A percentile compares a stretch with the other conserved stretches of the same genome.
Conservation (phyloP, 306 rosid species). For the Lathyrus aphaca region DNA sequence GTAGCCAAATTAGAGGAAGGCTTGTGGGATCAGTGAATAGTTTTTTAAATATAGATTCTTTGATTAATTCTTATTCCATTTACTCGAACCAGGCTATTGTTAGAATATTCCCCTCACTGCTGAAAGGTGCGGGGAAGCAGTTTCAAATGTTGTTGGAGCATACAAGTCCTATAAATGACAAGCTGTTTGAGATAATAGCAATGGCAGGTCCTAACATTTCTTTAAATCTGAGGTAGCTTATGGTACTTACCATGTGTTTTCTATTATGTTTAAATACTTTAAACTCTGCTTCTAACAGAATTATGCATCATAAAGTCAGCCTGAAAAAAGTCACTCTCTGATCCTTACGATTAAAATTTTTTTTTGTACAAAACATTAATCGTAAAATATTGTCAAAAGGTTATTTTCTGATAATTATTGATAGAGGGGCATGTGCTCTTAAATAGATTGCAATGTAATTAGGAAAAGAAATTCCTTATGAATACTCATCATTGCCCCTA, state of each 20-base stretch:
- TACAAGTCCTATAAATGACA: constrained; percentile 55
- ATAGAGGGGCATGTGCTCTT: no score
- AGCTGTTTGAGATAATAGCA: constrained; percentile 72
- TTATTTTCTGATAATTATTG: no score
- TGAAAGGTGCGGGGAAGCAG: constrained; percentile 71
- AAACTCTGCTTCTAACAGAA: constrained; percentile 25
- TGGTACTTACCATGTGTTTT: constrained; percentile 16
- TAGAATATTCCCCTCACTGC: constrained; percentile 69
- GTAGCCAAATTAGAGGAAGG: neutral
- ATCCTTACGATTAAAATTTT: constrained; percentile 25
- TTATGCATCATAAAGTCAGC: constrained; percentile 19
- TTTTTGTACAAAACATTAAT: constrained; percentile 14
- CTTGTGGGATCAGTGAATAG: neutral
- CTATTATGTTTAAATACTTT: neutral
- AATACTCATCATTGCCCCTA: no score
- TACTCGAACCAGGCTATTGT: constrained; percentile 60
- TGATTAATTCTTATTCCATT: constrained; percentile 33
- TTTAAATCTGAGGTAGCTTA: constrained; percentile 65
- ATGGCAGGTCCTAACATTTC: constrained; percentile 65
- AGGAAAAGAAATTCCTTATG: no score
- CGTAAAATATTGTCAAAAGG: neutral
- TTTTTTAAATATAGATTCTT: constrained; percentile 16
- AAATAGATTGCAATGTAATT: no score
- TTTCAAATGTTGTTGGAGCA: constrained; percentile 64
- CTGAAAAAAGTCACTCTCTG: neutral